These are phyloP conservation scores for Camelina hispida DNA, from an alignment of 345 rosid genomes.

Conservation along the genomic window DNA sequence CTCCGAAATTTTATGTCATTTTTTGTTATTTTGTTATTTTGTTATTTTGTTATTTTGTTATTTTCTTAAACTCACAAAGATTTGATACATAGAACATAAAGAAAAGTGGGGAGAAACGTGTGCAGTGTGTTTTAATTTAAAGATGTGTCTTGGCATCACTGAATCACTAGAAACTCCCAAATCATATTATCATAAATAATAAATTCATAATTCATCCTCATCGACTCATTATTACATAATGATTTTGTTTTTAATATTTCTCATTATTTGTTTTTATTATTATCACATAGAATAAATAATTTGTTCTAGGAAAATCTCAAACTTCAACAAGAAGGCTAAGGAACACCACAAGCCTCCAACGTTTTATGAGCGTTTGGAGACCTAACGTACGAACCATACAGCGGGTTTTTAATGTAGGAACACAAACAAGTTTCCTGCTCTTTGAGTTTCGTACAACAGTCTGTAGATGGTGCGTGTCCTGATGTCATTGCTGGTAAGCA, in stretches of 20 bases:
- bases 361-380: slow-evolving; percentile 43
- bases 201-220: no score
- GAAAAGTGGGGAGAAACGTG: no score
- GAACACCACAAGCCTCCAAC: slow-evolving; percentile 3
- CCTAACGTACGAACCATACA: slow-evolving; percentile 18
- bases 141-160: no score
- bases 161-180: no score
- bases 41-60: no score
- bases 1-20: no score
- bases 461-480: background rate
- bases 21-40: no score
- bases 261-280: background rate
- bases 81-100: no score
- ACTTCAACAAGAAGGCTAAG: slow-evolving; percentile 16
- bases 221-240: no score
- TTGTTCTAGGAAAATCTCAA: background rate
- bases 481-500: slow-evolving; percentile 28
- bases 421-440: slow-evolving; percentile 47
- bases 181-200: no score
- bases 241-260: background rate
- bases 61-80: no score
- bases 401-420: slow-evolving; percentile 41
- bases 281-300: background rate
- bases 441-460: slow-evolving; percentile 40
- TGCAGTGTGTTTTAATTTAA: no score